Evolutionary conservation across 805 yeast species (phyloP).

Genomic region (Candida nanaspora): DNA sequence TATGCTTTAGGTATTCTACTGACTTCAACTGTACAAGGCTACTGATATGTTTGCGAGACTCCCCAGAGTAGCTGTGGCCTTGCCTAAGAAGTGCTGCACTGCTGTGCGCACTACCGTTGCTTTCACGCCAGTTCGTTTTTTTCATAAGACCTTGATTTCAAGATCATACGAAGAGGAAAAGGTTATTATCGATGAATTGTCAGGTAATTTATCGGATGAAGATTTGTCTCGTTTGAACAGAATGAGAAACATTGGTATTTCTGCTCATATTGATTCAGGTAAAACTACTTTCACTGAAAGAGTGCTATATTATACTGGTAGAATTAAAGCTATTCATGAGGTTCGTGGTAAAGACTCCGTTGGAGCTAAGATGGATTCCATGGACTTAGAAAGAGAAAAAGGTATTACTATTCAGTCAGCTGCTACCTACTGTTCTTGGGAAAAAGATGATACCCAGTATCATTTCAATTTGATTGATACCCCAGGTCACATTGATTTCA

Average conservation of each 20-base stretch:
- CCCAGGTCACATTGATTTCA: constrained; percentile 98
- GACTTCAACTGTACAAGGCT: no score
- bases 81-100: not conserved
- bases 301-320: constrained; percentile 91
- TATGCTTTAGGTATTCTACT: no score
- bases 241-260: constrained; percentile 92
- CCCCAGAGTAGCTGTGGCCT: not conserved
- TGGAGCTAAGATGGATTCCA: constrained; percentile 99
- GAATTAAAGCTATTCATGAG: constrained; percentile 95
- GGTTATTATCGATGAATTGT: constrained; percentile 54
- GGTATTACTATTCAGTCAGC: constrained; percentile 99
- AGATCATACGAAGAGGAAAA: constrained; percentile 68
- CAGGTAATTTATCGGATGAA: constrained; percentile 36
- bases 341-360: constrained; percentile 96
- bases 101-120: not conserved
- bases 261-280: constrained; percentile 98
- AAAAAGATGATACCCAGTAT: constrained; percentile 56
- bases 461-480: constrained; percentile 96
- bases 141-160: constrained; percentile 24
- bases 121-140: constrained; percentile 13
- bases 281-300: constrained; percentile 98
- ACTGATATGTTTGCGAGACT: not conserved
- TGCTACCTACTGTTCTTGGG: constrained; percentile 97
- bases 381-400: constrained; percentile 97
- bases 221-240: constrained; percentile 46